A percentile compares a stretch with the other conserved stretches of the same genome.
Evolutionary conservation across 2,329 filamentous ascomycete genomes (phyloP).

Genomic region (Septoria petroselini): DNA sequence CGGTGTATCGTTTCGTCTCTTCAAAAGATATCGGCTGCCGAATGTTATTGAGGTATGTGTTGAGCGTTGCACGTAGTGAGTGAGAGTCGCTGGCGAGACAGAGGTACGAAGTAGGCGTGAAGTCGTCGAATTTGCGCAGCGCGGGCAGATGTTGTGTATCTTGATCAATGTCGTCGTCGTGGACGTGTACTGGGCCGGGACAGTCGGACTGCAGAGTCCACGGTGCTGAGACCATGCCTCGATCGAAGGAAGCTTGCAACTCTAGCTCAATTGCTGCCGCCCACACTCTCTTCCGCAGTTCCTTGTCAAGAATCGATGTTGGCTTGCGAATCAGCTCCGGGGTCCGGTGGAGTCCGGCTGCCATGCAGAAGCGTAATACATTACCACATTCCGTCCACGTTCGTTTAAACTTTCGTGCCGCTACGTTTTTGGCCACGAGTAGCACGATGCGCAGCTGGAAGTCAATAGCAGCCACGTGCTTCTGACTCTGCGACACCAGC

Average conservation of each 20-base stretch:
- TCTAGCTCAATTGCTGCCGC: constrained; percentile 57
- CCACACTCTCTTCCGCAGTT: constrained; percentile 58
- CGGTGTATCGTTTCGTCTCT: constrained; percentile 35
- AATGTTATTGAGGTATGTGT: constrained; percentile 36
- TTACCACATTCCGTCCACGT: constrained; percentile 53
- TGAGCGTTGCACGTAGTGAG: constrained; percentile 30
- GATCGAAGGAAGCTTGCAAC: constrained; percentile 54
- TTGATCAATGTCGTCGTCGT: constrained; percentile 48
- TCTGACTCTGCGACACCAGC: constrained; percentile 48
- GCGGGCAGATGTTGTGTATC: constrained; percentile 27
- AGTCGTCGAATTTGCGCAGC: constrained; percentile 23
- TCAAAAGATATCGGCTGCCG: constrained; percentile 32
- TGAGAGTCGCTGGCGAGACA: constrained; percentile 27
- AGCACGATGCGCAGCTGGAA: constrained; percentile 54
- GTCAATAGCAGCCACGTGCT: constrained; percentile 50
- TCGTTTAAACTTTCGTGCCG: constrained; percentile 54
- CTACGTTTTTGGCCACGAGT: constrained; percentile 50
- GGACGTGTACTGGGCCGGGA: constrained; percentile 49
- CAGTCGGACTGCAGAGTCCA: constrained; percentile 50
- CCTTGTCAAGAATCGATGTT: constrained; percentile 47
- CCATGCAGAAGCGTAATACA: constrained; percentile 53
- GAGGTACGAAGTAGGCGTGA: constrained; percentile 34
- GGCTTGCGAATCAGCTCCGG: constrained; percentile 40
- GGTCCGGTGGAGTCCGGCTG: constrained; percentile 54
- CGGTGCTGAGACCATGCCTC: constrained; percentile 50